Percentiles rank a stretch among this genome's conserved stretches.
Evolutionary conservation across 2,329 filamentous ascomycete species (phyloP).

Genomic region (Verticillium nonalfalfae): DNA sequence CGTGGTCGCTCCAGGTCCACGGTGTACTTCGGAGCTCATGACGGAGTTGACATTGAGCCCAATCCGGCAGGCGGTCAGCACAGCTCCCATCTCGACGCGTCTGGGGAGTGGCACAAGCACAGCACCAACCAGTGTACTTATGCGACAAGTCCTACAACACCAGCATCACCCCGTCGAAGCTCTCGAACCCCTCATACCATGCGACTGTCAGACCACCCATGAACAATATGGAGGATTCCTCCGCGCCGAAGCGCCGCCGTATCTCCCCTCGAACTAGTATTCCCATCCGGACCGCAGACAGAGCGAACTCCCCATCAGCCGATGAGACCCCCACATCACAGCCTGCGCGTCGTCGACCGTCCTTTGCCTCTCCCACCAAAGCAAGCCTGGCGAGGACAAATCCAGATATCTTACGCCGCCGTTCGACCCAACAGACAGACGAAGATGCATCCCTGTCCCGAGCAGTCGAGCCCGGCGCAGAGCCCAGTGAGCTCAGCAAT

Average conservation of each 20-base stretch:
- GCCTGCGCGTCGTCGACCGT: slow-evolving; percentile 34
- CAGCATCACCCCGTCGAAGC: background rate
- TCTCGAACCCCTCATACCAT: background rate
- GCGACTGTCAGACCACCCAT: background rate
- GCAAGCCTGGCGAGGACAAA: slow-evolving; percentile 57
- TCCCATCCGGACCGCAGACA: slow-evolving; percentile 8
- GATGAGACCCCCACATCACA: slow-evolving; percentile 15
- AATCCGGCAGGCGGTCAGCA: background rate
- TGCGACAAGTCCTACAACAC: background rate
- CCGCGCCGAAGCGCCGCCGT: slow-evolving; percentile 58
- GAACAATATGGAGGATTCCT: slow-evolving; percentile 14
- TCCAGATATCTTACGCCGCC: slow-evolving; percentile 47
- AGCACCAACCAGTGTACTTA: background rate
- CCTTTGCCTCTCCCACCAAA: slow-evolving; percentile 62
- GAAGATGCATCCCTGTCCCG: background rate
- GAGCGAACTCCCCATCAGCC: slow-evolving; percentile 29
- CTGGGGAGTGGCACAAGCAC: background rate
- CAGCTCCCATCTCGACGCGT: background rate
- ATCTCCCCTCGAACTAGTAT: slow-evolving; percentile 46
- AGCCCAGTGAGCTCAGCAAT: slow-evolving; percentile 15
- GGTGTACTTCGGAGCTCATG: no score
- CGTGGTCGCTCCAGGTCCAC: no score
- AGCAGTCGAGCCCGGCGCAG: slow-evolving; percentile 6
- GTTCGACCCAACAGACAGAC: slow-evolving; percentile 19
- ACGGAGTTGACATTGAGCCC: background rate